Conservation (phyloP, 495 filamentous ascomycete species). For the Penicillium simplicissimum region DNA sequence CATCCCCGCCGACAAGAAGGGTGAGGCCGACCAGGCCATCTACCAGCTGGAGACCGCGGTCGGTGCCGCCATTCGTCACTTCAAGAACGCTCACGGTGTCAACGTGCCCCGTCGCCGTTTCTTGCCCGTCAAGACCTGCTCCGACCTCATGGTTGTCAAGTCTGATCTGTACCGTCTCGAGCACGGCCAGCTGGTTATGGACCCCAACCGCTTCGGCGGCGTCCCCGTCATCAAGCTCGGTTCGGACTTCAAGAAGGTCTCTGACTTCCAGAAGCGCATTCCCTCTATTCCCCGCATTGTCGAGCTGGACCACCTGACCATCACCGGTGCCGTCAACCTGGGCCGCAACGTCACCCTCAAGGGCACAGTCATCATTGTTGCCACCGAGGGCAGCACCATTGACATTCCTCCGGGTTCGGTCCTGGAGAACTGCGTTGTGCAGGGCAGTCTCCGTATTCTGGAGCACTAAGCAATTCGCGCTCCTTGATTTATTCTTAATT, state of each 20-base stretch:
- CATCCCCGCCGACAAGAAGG: conserved; percentile 98
- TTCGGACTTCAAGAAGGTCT: conserved; percentile 99
- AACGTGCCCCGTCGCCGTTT: conserved; percentile 97
- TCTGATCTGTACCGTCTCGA: conserved; percentile 99
- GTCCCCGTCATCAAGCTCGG: conserved; percentile 99
- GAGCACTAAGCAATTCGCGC: conserved; percentile 67
- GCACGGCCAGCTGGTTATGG: conserved; percentile 97
- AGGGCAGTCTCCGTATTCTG: conserved; percentile 92
- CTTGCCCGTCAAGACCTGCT: conserved; percentile 99
- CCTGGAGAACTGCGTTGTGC: conserved; percentile 98
- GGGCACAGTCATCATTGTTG: conserved; percentile 99
- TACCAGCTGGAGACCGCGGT: conserved; percentile 98
- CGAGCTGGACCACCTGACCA: conserved; percentile 96
- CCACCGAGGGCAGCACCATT: conserved; percentile 95
- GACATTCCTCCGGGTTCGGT: conserved; percentile 96
- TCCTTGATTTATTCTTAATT: conserved; percentile 9
- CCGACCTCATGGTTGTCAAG: conserved; percentile 99
- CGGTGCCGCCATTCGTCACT: conserved; percentile 97
- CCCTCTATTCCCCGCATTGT: conserved; percentile 95
- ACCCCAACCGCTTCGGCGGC: conserved; percentile 92
- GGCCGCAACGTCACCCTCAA: conserved; percentile 93
- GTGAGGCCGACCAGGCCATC: conserved; percentile 95
- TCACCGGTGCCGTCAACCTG: conserved; percentile 95
- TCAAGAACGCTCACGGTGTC: conserved; percentile 97
- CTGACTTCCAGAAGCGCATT: conserved; percentile 98